phyloP scores from a whole-genome alignment of 1,284 basidiomycete species.

The Butyriboletus appendiculatus region DNA sequence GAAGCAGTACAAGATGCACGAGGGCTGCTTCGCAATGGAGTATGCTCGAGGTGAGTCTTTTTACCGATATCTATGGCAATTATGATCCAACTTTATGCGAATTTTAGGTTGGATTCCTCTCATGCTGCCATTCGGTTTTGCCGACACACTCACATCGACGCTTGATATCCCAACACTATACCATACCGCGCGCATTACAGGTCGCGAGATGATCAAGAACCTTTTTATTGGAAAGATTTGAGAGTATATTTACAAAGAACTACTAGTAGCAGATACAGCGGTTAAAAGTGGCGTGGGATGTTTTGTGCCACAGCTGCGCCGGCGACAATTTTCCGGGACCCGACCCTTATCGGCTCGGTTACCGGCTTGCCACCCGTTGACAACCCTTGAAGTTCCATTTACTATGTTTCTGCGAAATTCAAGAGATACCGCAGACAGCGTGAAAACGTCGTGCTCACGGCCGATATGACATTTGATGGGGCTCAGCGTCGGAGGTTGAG shows the following conservation, averaged over 20 bases:
- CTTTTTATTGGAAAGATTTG: slow-evolving; percentile 88
- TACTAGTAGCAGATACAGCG: no score
- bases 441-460: not conserved
- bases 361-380: no score
- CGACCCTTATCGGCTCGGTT: no score
- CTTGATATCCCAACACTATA: slow-evolving; percentile 86
- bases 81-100: not conserved
- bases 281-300: no score
- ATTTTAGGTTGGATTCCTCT: slow-evolving; percentile 82
- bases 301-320: no score
- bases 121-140: slow-evolving; percentile 93
- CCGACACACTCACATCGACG: slow-evolving; percentile 86
- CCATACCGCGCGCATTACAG: slow-evolving; percentile 80
- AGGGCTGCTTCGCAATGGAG: slow-evolving; percentile 94
- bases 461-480: not conserved
- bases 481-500: not conserved
- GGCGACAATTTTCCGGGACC: no score
- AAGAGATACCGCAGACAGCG: not conserved
- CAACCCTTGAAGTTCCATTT: not conserved
- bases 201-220: slow-evolving; percentile 80
- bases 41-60: slow-evolving; percentile 77
- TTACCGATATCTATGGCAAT: slow-evolving; percentile 21
- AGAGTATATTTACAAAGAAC: no score
- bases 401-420: not conserved
- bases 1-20: slow-evolving; percentile 98